Evolutionary conservation across 208 protist genomes (phyloP).

Genomic region (Leishmania gerbilli): DNA sequence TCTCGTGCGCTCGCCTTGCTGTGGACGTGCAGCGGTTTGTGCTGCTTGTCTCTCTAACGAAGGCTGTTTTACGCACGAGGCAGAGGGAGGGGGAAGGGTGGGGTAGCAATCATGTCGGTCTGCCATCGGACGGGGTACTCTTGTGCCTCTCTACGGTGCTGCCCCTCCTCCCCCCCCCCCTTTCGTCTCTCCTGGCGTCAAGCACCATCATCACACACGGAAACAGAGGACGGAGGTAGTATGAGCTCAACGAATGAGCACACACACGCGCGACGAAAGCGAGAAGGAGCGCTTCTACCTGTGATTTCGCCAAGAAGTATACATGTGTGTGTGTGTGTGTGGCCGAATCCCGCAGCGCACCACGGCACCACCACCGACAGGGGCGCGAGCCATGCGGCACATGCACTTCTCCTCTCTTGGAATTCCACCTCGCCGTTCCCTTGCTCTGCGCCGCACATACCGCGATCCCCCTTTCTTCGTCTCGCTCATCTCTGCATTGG

Average conservation of each 20-base stretch:
- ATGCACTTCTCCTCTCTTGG: conserved; percentile 8
- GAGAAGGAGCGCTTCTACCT: not conserved
- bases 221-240: not conserved
- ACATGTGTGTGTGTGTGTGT: no score
- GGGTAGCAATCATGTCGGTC: not conserved
- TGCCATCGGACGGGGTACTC: not conserved
- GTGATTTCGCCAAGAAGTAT: no score
- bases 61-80: not conserved
- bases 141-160: not conserved
- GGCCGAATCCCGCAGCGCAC: not conserved
- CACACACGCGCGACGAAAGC: not conserved
- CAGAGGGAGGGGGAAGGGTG: not conserved
- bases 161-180: not conserved
- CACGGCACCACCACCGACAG: not conserved
- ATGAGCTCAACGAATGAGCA: not conserved
- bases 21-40: not conserved
- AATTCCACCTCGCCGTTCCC: not conserved
- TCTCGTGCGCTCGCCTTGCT: not conserved
- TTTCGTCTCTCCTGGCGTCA: not conserved
- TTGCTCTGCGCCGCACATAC: not conserved
- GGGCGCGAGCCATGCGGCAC: not conserved
- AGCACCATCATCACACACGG: not conserved
- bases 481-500: not conserved
- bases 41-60: not conserved
- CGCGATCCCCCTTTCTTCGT: not conserved